Base-by-base conservation (phyloP, 2,329 filamentous ascomycete genomes). In the Diaporthe sp. region DNA sequence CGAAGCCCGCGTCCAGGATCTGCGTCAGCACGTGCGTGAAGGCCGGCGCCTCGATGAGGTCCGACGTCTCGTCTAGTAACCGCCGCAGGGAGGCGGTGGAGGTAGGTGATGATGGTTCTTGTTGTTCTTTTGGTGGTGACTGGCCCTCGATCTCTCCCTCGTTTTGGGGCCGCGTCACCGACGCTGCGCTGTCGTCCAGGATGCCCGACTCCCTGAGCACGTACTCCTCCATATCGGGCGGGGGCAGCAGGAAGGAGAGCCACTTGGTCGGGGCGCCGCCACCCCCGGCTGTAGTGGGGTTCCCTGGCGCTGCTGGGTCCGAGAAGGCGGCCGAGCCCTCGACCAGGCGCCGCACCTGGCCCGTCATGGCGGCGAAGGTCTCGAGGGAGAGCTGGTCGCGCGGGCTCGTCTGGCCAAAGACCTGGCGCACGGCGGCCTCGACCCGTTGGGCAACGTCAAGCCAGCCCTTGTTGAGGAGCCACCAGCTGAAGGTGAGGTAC, bases 401-500 rank as follows among this genome's bases (percentile, higher is more conserved):
- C 2, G 96, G 96, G 83, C 95, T 98, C 68, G 98, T 87, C 77
- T 91, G 89, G n/a, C 95, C 95, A 84, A 98, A 98, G 34, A 96
- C 94, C 72, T 97, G 94, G 80, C 93, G 93, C 34, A 99, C 97
- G 5, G 95, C 95, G n/a, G 88, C 87, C 82, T 95, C 92, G 65
- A 99, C 96, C 78, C 93, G 94, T 74, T 92, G 88, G 89, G 95
- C 93, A 74, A 98, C 87, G 75, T 95, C 92, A 78, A 92, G 91
- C 92, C 95, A 98, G 58, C 97, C 97, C 78, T 92, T 92, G 85
- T 99, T 96, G 65, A 99, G 88, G 63, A 99, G 87, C 96, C 96
- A 99, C 97, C 97, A 99, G 85, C 95, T 98, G 83, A 98, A 98
- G 55, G 96, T 97, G 67, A 99, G 88, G 82, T 98, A 99, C 81